Evolutionary conservation across 805 yeast species (phyloP), one percentile per base, ranked within the genome.

Genomic region (Candida koratica): DNA sequence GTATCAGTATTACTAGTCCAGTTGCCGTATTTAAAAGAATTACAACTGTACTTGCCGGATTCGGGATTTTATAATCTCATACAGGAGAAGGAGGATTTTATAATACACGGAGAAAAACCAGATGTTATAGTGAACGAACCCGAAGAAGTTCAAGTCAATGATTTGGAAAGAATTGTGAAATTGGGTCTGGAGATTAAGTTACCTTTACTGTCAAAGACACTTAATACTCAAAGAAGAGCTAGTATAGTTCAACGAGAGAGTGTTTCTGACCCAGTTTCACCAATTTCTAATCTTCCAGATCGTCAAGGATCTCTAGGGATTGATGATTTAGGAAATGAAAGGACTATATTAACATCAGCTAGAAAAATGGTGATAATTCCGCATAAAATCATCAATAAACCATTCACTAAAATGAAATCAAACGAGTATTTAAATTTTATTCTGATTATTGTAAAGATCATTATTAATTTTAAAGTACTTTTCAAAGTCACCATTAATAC

Each of bases 311-410:
- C 9, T 20, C 10, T 20, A 10, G 23, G 10, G 19, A 7, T 14
- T 17, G 31, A 17, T 6, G 7, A 6, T 6, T 6, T 15, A 16
- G 7, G n/a, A 28, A n/a, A 22, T 17, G 23, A 22, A 5, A 32
- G 24, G 14, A 32, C 22, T 3, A 8, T 12, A 13, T 23, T 24
- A 11, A 24, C 34, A 7, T 28, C 44, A 7, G 46, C 43, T 2
- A 55, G 56, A 37, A 56, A 51, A 38, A 44, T 61, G 17, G 56
- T 64, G 7, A 55, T 67, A 6, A 57, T 66, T 5, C 71, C 73
- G 1, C 71, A 67, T 40, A 58, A 58, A 40, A 62, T 67, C n/a
- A 51, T 67, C 28, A 58, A 53, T 39, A 62, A 64, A 34, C 71
- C 71, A 9, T 61, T 67, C 41, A 50, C 58, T 22, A 60, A 60